Base-by-base conservation (phyloP, 2,329 filamentous ascomycete genomes). In the Fusarium sp. region DNA sequence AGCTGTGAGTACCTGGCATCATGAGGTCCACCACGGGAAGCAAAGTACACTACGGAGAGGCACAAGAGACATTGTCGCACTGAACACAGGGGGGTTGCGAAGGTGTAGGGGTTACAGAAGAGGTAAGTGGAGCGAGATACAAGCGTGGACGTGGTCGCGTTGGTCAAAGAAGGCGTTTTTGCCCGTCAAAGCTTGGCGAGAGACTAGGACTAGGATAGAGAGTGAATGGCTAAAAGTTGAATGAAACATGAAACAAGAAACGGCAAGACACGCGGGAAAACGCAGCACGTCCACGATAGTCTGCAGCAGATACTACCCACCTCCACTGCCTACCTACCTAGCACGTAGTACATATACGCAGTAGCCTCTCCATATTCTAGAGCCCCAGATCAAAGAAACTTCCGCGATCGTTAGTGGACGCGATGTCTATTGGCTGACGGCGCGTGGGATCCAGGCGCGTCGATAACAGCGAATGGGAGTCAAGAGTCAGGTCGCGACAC, bases 191-290 rank as follows among this genome's bases (percentile, higher is more conserved):
- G 57, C 61, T 66, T 31, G 63, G 47, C 51, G 7, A 36, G 31
- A 28, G 55, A 36, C 62, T 45, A 69, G 41, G 61, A 67, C 61
- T 62, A 45, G 69, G 69, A 69, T 74, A 59, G 71, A 64, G 52
- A 63, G 58, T 73, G 52, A 67, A 61, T 71, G 48, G 55, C 52
- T 49, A 54, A 55, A 28, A 14, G 36, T 59, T 44, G 47, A 63
- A 35, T 73, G 72, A 70, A 73, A 74, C 72, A 62, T 75, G 72
- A 75, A 75, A 75, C 72, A 75, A 64, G 57, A 75, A 73, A 57
- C 61, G 70, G 60, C 54, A 63, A 75, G 62, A 60, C 44, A 24
- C 51, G 56, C 51, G 59, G 36, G 24, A 59, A 52, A 48, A 67
- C 58, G 38, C 64, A 66, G 33, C 31, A 39, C 36, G 52, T 57